A percentile compares a stretch with the other conserved stretches of the same genome.
Conservation (phyloP, 371 early-diverging fungal species). For the Syncephalastrum racemosum region DNA sequence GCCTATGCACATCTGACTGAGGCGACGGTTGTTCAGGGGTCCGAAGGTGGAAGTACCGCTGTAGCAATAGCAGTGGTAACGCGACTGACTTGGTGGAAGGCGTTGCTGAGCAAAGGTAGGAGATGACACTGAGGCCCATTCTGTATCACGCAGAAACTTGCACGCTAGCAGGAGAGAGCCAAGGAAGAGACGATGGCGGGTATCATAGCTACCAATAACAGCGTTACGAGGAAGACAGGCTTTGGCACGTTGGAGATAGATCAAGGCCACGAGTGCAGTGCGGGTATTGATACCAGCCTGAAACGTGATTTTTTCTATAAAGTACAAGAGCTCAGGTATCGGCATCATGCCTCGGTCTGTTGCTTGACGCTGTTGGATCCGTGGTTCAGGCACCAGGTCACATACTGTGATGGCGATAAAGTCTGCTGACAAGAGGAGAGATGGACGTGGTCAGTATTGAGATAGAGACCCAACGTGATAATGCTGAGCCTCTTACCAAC, state of each 20-base stretch:
- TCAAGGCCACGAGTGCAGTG: constrained; percentile 44
- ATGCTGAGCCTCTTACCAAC: constrained; percentile 13
- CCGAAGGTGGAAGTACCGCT: constrained; percentile 9
- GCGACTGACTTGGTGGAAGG: constrained; percentile 12
- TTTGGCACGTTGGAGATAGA: constrained; percentile 47
- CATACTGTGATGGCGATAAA: constrained; percentile 24
- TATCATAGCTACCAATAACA: constrained; percentile 37
- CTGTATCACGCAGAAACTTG: constrained; percentile 71
- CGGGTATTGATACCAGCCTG: constrained; percentile 37
- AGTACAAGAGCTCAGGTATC: constrained; percentile 45
- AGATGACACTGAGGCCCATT: constrained; percentile 48
- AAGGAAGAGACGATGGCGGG: constrained; percentile 75
- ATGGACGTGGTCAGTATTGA: not conserved
- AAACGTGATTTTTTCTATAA: constrained; percentile 43
- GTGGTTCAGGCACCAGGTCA: constrained; percentile 16
- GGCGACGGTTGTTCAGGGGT: constrained; percentile 30
- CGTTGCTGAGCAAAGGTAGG: no score
- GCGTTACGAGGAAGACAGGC: constrained; percentile 34
- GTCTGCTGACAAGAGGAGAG: constrained; percentile 10
- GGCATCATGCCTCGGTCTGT: constrained; percentile 10
- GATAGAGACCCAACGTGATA: not conserved
- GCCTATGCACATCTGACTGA: constrained; percentile 39
- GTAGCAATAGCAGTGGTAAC: constrained; percentile 14
- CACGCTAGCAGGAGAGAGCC: constrained; percentile 72
- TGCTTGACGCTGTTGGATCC: not conserved